Conservation (phyloP, 2,329 filamentous ascomycete species). For the Fusarium verticillioides region DNA sequence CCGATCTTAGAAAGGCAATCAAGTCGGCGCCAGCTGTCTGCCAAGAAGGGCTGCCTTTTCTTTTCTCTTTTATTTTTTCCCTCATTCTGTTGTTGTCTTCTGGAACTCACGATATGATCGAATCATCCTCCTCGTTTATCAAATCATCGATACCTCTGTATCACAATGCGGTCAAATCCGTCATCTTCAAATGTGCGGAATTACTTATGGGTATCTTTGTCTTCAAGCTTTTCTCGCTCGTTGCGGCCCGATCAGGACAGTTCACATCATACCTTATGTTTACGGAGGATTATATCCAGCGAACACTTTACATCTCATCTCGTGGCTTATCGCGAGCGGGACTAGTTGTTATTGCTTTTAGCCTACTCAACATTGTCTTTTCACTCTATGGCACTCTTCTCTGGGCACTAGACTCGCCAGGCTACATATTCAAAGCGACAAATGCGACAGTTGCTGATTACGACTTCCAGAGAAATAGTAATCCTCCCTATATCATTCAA, state of each 20-base stretch:
- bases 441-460: constrained; percentile 14
- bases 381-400: constrained; percentile 33
- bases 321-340: constrained; percentile 19
- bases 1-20: not conserved
- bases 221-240: constrained; percentile 26
- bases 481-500: constrained; percentile 28
- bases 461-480: not conserved
- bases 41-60: not conserved
- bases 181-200: constrained; percentile 34
- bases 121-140: constrained; percentile 7
- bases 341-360: constrained; percentile 21
- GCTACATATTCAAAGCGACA: constrained; percentile 19
- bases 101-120: constrained; percentile 11
- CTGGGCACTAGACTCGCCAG: constrained; percentile 31
- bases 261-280: constrained; percentile 40
- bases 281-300: constrained; percentile 33
- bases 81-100: no score
- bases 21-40: not conserved
- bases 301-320: constrained; percentile 15
- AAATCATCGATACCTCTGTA: constrained; percentile 28
- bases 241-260: constrained; percentile 28
- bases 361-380: constrained; percentile 5
- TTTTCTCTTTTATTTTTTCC: not conserved
- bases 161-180: constrained; percentile 34
- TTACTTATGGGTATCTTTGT: constrained; percentile 31